Conservation (phyloP, 352 stramenopile species). For the Phytopythium delawarense region DNA sequence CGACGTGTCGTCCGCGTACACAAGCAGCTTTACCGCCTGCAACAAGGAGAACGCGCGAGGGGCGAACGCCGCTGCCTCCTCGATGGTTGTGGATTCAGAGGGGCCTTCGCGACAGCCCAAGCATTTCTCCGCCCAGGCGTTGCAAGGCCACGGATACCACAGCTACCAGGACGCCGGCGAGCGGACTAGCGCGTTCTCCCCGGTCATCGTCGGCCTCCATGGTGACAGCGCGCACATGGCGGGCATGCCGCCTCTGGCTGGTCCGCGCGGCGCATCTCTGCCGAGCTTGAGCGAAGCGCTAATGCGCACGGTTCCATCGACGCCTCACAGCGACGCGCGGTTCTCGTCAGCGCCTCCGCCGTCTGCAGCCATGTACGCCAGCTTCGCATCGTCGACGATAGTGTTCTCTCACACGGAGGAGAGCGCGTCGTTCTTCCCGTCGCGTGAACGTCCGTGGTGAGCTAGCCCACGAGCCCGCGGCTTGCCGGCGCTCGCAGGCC, state of each 20-base stretch:
- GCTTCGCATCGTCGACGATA: constrained; percentile 17
- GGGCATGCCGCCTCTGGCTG: not conserved
- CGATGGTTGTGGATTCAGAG: not conserved
- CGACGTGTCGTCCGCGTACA: constrained; percentile 17
- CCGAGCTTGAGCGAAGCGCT: constrained; percentile 42
- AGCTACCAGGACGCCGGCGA: constrained; percentile 22
- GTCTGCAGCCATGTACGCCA: constrained; percentile 14
- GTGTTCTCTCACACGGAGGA: constrained; percentile 4
- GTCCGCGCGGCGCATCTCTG: constrained; percentile 1
- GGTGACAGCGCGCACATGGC: not conserved
- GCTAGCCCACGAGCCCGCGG: not conserved
- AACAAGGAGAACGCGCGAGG: constrained; percentile 27
- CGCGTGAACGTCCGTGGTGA: not conserved
- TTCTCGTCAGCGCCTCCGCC: not conserved
- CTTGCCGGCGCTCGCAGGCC: not conserved
- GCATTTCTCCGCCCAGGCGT: constrained; percentile 8
- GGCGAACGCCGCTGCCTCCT: constrained; percentile 3
- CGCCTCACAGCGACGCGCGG: constrained; percentile 1
- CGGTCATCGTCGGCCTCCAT: not conserved
- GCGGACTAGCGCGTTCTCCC: constrained; percentile 9
- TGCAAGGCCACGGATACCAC: not conserved
- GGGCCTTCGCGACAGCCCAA: not conserved
- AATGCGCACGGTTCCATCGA: constrained; percentile 24
- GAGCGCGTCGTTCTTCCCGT: not conserved
- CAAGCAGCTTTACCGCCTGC: not conserved